Evolutionary conservation across 148 eudicot genomes (phyloP).

Genomic region (Heliosperma pusillum): DNA sequence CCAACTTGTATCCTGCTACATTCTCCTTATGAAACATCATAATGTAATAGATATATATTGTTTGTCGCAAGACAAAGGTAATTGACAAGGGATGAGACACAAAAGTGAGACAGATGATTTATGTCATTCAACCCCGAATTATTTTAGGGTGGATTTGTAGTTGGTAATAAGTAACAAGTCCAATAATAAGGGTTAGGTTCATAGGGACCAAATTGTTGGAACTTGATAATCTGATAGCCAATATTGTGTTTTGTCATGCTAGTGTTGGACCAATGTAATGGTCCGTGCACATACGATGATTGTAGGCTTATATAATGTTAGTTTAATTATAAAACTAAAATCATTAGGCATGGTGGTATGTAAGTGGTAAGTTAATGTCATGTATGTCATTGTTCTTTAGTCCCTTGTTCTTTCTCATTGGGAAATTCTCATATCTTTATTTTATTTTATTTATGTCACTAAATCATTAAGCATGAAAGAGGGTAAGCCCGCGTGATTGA

Average conservation of each 20-base stretch:
- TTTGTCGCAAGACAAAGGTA: too few species aligned
- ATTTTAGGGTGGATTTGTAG: not conserved
- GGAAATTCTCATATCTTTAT: constrained; percentile 8
- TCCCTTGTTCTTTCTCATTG: constrained; percentile 10
- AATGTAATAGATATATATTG: too few species aligned
- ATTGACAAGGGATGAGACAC: too few species aligned
- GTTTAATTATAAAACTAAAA: constrained; percentile 8
- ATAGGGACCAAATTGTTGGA: constrained; percentile 15
- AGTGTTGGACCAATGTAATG: constrained; percentile 7
- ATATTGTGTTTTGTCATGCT: constrained; percentile 14
- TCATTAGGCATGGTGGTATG: constrained; percentile 16
- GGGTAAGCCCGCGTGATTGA: constrained; percentile 19
- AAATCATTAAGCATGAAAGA: constrained; percentile 28
- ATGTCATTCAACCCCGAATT: too few species aligned
- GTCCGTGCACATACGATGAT: constrained; percentile 14
- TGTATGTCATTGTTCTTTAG: constrained; percentile 18
- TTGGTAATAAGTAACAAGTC: too few species aligned
- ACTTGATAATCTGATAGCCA: not conserved
- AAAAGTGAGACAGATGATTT: too few species aligned
- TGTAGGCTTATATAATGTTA: constrained; percentile 4
- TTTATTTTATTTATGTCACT: constrained; percentile 2
- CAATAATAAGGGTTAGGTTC: too few species aligned
- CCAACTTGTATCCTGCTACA: too few species aligned
- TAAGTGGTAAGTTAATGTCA: constrained; percentile 19
- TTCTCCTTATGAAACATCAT: too few species aligned